Evolutionary conservation across 2,329 filamentous ascomycete genomes (phyloP).

Genomic region (Escovopsis sp.): DNA sequence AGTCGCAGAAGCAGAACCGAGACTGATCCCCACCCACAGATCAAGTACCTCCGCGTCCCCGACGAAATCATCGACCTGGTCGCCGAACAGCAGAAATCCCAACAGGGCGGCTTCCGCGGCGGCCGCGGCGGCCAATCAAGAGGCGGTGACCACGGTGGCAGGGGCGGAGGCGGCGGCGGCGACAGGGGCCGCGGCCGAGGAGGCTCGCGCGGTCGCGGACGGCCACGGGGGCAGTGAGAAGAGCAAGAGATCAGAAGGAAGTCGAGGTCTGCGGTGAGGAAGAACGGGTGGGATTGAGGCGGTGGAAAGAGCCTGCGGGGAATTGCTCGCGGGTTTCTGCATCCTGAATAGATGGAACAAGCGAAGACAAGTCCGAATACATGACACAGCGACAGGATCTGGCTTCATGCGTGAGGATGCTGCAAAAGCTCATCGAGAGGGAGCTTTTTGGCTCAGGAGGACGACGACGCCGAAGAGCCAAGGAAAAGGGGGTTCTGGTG

Average conservation of each 20-base stretch:
- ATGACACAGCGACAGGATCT: too few relatives aligned
- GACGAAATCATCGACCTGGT: constrained; percentile 93
- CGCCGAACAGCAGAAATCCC: constrained; percentile 76
- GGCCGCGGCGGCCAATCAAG: constrained; percentile 44
- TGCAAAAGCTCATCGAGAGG: too few relatives aligned
- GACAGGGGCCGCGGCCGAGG: constrained; percentile 26
- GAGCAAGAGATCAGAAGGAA: constrained; percentile 1
- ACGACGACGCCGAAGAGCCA: too few relatives aligned
- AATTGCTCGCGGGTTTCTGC: too few relatives aligned
- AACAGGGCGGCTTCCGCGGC: constrained; percentile 47
- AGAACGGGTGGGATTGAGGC: too few relatives aligned
- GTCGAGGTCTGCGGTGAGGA: not conserved
- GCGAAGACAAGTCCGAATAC: too few relatives aligned
- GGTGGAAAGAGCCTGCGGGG: too few relatives aligned
- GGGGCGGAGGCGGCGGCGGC: constrained; percentile 29
- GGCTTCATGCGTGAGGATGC: too few relatives aligned
- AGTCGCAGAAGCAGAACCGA: too few relatives aligned
- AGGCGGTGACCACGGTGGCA: constrained; percentile 41
- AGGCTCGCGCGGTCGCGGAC: constrained; percentile 19
- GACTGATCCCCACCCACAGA: constrained; percentile 35
- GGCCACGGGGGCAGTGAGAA: constrained; percentile 19
- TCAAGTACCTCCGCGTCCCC: constrained; percentile 93
- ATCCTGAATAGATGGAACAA: too few relatives aligned
- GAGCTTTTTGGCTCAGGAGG: too few relatives aligned
- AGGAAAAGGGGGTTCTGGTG: too few relatives aligned